phyloP scores from a whole-genome alignment of 2,329 filamentous ascomycete genomes.

The Neoascochyta sp. region DNA sequence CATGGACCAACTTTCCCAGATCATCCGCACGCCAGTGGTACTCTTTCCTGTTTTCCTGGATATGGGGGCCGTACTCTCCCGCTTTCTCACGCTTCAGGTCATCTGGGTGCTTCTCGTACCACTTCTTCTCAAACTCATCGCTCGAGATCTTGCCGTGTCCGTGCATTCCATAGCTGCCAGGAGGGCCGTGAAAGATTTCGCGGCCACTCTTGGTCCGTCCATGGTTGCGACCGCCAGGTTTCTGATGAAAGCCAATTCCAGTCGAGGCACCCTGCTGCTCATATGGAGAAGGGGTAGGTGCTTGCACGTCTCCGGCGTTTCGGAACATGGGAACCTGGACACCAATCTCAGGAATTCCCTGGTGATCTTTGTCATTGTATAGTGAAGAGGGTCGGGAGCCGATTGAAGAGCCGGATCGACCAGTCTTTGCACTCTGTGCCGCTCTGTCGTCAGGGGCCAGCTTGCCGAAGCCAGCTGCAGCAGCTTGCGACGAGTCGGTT shows the following conservation, averaged over 20 bases:
- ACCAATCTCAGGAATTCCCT: slow-evolving; percentile 89
- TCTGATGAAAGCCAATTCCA: slow-evolving; percentile 54
- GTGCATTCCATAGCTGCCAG: slow-evolving; percentile 89
- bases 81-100: slow-evolving; percentile 70
- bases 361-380: slow-evolving; percentile 62
- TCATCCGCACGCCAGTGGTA: slow-evolving; percentile 87
- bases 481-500: slow-evolving; percentile 84
- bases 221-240: slow-evolving; percentile 52
- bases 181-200: slow-evolving; percentile 67
- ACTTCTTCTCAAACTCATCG: slow-evolving; percentile 84
- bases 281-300: slow-evolving; percentile 73
- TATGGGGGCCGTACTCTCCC: slow-evolving; percentile 58
- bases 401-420: slow-evolving; percentile 32
- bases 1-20: slow-evolving; percentile 83
- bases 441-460: slow-evolving; percentile 34
- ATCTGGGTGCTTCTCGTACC: slow-evolving; percentile 90
- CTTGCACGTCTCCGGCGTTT: slow-evolving; percentile 91
- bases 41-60: slow-evolving; percentile 61
- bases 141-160: slow-evolving; percentile 73
- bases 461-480: slow-evolving; percentile 77
- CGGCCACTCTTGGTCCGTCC: slow-evolving; percentile 67
- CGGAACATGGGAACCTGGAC: slow-evolving; percentile 91
- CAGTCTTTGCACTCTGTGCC: slow-evolving; percentile 17
- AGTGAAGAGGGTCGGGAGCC: slow-evolving; percentile 53
- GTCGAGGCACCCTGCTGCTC: slow-evolving; percentile 36